A percentile compares a stretch with the other conserved stretches of the same genome.
phyloP scores from a whole-genome alignment of 441 rosid species.

The Flueggea neowawraea region DNA sequence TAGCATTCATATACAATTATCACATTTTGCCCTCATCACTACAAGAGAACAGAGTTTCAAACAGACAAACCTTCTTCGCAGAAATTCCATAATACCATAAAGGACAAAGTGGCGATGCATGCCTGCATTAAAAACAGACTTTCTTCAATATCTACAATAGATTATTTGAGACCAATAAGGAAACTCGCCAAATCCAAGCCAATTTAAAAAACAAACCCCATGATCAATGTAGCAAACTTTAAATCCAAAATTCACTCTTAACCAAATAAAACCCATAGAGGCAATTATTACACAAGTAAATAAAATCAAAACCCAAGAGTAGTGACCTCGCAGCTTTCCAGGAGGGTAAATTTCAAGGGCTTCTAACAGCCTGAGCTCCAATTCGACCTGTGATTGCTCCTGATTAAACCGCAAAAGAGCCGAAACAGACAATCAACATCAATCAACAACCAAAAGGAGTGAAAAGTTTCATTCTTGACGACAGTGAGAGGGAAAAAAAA shows the following conservation, averaged over 20 bases:
- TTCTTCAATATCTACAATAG: no score
- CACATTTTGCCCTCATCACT: neutral
- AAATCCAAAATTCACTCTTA: no score
- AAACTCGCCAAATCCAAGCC: no score
- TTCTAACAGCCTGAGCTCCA: conserved; percentile 93
- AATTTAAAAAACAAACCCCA: no score
- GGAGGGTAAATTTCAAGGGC: conserved; percentile 95
- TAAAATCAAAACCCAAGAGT: no score
- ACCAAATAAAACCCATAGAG: no score
- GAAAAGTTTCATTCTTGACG: neutral
- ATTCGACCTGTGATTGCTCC: conserved; percentile 94
- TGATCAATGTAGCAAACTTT: no score
- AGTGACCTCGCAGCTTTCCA: conserved; percentile 64
- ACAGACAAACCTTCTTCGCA: conserved; percentile 68
- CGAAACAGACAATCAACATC: neutral
- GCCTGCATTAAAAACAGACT: conserved; percentile 42
- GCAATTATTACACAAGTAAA: no score
- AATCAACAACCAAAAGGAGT: neutral
- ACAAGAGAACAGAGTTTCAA: neutral
- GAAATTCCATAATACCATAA: conserved; percentile 91
- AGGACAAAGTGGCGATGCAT: conserved; percentile 93
- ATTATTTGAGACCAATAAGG: no score
- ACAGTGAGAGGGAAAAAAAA: neutral
- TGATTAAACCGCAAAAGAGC: conserved; percentile 10
- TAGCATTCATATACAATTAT: neutral